phyloP scores from a whole-genome alignment of 169 alveolate genomes.

The Cryptosporidium muris region DNA sequence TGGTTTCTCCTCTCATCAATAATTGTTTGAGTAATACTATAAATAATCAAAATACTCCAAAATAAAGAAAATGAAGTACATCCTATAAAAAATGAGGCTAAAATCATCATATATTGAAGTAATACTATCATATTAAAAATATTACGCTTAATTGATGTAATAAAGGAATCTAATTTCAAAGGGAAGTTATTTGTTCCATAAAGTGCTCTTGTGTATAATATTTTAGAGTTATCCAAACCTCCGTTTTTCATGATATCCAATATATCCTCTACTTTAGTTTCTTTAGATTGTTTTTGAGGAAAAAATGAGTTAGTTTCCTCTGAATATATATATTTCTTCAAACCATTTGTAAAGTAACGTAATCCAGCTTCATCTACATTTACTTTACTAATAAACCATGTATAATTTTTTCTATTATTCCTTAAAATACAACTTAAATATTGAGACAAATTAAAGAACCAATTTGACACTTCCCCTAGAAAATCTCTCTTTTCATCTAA shows the following conservation, averaged over 20 bases:
- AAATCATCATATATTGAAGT: constrained; percentile 48
- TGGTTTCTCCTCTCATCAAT: constrained; percentile 7
- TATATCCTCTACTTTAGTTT: not conserved
- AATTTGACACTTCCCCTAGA: too few species aligned
- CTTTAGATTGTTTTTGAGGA: constrained; percentile 36
- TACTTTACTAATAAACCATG: constrained; percentile 5
- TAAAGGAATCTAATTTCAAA: not conserved
- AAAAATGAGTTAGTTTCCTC: constrained; percentile 12
- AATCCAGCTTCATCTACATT: constrained; percentile 41
- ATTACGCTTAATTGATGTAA: not conserved
- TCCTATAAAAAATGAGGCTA: constrained; percentile 36
- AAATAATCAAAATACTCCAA: constrained; percentile 37
- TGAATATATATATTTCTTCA: constrained; percentile 41
- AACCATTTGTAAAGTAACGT: constrained; percentile 33
- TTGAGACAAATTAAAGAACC: too few species aligned
- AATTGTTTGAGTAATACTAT: constrained; percentile 11
- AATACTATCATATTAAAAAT: constrained; percentile 27
- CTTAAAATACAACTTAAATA: too few species aligned
- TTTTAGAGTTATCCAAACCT: constrained; percentile 24
- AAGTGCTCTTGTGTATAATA: constrained; percentile 7
- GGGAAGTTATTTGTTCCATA: constrained; percentile 29
- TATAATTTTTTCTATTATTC: constrained; percentile 12
- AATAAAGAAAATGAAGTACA: constrained; percentile 39
- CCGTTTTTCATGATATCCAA: constrained; percentile 2
- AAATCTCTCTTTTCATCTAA: too few species aligned